Conservation (phyloP, 1,284 basidiomycete genomes). For the Boletus mariae region DNA sequence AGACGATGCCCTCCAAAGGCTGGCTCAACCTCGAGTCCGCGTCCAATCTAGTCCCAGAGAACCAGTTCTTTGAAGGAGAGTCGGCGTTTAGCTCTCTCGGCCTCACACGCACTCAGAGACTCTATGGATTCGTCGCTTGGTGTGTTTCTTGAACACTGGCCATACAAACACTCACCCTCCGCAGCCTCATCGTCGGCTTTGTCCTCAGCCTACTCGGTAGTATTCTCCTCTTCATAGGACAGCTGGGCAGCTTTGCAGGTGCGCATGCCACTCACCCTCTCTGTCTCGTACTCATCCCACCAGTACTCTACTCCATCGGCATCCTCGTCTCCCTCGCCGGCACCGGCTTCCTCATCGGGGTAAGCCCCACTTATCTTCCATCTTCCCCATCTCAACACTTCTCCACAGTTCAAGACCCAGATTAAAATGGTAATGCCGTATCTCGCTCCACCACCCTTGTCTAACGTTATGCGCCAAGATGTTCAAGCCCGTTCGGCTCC, state of each 20-base stretch:
- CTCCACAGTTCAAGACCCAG: conserved; percentile 68
- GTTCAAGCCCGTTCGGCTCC: conserved; percentile 90
- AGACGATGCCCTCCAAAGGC: conserved; percentile 36
- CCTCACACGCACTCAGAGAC: conserved; percentile 71
- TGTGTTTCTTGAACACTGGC: conserved; percentile 28
- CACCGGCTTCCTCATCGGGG: conserved; percentile 87
- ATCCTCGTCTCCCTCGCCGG: conserved; percentile 81
- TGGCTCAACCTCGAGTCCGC: conserved; percentile 74
- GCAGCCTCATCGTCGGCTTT: conserved; percentile 69
- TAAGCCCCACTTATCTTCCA: conserved; percentile 33
- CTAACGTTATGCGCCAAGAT: conserved; percentile 48
- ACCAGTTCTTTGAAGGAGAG: conserved; percentile 77
- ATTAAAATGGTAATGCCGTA: conserved; percentile 60
- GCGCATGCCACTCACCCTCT: conserved; percentile 29
- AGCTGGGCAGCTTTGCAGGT: conserved; percentile 76
- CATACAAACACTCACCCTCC: conserved; percentile 3
- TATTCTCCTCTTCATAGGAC: conserved; percentile 74
- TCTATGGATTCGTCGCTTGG: conserved; percentile 85
- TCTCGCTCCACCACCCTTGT: background rate
- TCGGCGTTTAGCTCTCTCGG: conserved; percentile 79
- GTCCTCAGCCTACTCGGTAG: conserved; percentile 78
- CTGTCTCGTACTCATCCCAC: background rate
- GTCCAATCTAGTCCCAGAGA: conserved; percentile 58
- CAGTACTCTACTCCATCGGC: conserved; percentile 82
- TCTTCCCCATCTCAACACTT: background rate